These are phyloP conservation scores for Nakaseomyces kungkrabaensis DNA, from an alignment of 1,139 yeast species.

Conservation along the genomic window DNA sequence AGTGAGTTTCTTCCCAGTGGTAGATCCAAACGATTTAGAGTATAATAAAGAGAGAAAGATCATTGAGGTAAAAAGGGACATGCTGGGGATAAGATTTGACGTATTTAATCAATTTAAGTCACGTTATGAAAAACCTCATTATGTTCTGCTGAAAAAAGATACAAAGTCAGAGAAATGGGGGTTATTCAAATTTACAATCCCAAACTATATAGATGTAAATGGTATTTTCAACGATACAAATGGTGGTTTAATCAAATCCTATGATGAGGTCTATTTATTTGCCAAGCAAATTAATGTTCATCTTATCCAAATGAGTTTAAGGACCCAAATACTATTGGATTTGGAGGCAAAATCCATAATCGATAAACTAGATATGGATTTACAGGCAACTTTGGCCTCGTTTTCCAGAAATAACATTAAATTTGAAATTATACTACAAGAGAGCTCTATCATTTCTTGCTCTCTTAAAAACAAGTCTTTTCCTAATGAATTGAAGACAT, in stretches of 20 bases:
- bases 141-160: slow-evolving; percentile 32
- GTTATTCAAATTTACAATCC: slow-evolving; percentile 38
- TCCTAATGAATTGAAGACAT: slow-evolving; percentile 3
- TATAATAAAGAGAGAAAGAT: slow-evolving; percentile 10
- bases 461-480: slow-evolving; percentile 7
- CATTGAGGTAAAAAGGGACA: slow-evolving; percentile 13
- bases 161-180: slow-evolving; percentile 29
- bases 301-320: slow-evolving; percentile 8
- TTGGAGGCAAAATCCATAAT: slow-evolving; percentile 12
- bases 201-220: slow-evolving; percentile 31
- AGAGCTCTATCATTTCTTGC: slow-evolving; percentile 14
- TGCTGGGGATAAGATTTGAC: slow-evolving; percentile 39
- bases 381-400: slow-evolving; percentile 15
- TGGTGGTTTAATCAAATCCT: slow-evolving; percentile 9
- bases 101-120: slow-evolving; percentile 28
- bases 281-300: slow-evolving; percentile 20
- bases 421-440: slow-evolving; percentile 11
- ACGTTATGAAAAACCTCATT: slow-evolving; percentile 34
- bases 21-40: slow-evolving; percentile 29
- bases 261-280: slow-evolving; percentile 20
- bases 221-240: slow-evolving; percentile 14
- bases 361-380: slow-evolving; percentile 15
- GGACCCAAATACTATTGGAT: slow-evolving; percentile 12
- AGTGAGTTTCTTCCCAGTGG: slow-evolving; percentile 38
- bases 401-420: slow-evolving; percentile 9